Evolutionary conservation across 2,329 filamentous ascomycete genomes (phyloP).

Genomic region (Pseudogymnoascus sp.): DNA sequence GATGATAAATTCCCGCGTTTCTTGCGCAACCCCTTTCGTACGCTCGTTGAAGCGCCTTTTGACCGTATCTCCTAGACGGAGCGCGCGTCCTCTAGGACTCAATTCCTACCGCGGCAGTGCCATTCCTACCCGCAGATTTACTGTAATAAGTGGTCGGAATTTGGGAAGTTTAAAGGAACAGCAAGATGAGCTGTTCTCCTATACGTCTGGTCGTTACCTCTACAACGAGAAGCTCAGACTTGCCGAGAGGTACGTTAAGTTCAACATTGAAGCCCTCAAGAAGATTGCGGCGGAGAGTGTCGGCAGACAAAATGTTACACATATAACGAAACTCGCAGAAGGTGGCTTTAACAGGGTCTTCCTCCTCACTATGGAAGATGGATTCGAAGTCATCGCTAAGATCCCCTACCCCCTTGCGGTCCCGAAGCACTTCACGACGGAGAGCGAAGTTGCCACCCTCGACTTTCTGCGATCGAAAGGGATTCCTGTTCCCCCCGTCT

Average conservation of each 20-base stretch:
- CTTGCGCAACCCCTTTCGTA: background rate
- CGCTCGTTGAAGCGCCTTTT: background rate
- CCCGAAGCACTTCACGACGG: constrained; percentile 11
- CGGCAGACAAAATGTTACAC: constrained; percentile 4
- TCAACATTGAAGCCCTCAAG: constrained; percentile 10
- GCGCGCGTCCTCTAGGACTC: background rate
- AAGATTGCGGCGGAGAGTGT: constrained; percentile 11
- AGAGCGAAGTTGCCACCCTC: constrained; percentile 16
- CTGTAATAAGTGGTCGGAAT: background rate
- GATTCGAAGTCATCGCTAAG: constrained; percentile 10
- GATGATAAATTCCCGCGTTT: background rate
- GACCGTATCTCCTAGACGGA: too few species aligned
- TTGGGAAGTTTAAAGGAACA: background rate
- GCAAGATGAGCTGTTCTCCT: background rate
- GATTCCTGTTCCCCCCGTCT: constrained; percentile 35
- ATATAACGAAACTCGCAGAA: constrained; percentile 21
- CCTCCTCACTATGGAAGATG: constrained; percentile 13
- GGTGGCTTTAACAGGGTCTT: constrained; percentile 13
- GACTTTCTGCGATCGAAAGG: constrained; percentile 23
- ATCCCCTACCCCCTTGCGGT: constrained; percentile 13
- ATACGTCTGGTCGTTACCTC: background rate
- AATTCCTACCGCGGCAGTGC: background rate
- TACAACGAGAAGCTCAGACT: constrained; percentile 12
- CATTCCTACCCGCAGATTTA: background rate
- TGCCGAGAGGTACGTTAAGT: constrained; percentile 11